These are phyloP conservation scores for Phytophthora rubi DNA, from an alignment of 352 stramenopile genomes.

Conservation along the genomic window DNA sequence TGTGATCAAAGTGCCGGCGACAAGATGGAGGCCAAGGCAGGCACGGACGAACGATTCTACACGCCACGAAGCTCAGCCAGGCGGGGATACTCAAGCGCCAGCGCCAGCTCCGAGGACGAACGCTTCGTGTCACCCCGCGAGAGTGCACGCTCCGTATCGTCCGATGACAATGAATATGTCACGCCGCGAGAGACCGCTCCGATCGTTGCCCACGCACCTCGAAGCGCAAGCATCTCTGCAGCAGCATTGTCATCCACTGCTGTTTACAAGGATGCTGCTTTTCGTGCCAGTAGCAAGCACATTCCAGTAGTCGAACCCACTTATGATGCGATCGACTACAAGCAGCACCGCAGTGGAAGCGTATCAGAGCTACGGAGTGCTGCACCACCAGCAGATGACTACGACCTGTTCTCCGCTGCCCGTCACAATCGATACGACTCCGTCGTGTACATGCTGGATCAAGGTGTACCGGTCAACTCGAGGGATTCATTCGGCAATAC, in stretches of 20 bases:
- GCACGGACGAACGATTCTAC: conserved; percentile 66
- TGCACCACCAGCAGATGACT: conserved; percentile 42
- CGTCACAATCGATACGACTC: conserved; percentile 88
- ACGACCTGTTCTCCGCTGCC: conserved; percentile 89
- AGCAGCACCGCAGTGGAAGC: conserved; percentile 25
- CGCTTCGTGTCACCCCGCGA: conserved; percentile 64
- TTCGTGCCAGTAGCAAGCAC: conserved; percentile 31
- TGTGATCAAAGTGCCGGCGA: background rate
- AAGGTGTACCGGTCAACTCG: conserved; percentile 82
- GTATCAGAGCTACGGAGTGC: conserved; percentile 21
- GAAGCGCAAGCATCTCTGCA: conserved; percentile 1
- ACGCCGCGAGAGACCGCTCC: conserved; percentile 54
- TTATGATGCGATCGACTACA: conserved; percentile 43
- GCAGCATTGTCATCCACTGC: conserved; percentile 2
- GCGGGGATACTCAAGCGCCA: conserved; percentile 55
- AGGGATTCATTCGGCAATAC: conserved; percentile 86
- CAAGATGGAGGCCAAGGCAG: conserved; percentile 54
- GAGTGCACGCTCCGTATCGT: conserved; percentile 66
- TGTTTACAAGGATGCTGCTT: conserved; percentile 33
- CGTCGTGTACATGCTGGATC: conserved; percentile 84
- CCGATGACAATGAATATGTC: conserved; percentile 65
- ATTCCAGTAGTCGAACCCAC: conserved; percentile 14
- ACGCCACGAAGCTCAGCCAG: conserved; percentile 65
- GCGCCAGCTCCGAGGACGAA: conserved; percentile 61
- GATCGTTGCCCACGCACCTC: conserved; percentile 8